Evolutionary conservation across 768 basidiomycete genomes (phyloP).

Genomic region (Mycena sanguinolenta): DNA sequence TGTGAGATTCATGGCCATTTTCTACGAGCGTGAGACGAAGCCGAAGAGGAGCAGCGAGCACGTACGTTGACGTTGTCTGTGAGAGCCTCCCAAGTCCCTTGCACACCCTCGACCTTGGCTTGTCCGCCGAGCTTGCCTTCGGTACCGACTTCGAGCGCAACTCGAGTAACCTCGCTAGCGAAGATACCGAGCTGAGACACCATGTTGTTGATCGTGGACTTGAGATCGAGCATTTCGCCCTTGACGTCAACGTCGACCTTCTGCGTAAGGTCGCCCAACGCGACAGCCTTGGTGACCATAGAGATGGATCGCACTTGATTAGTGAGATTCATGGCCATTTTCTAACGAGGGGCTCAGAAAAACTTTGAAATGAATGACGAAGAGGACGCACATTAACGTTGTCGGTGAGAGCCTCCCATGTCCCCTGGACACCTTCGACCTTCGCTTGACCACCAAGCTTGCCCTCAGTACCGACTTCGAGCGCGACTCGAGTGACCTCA

Average conservation of each 20-base stretch:
- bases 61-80: constrained; percentile 72
- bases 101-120: constrained; percentile 77
- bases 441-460: constrained; percentile 79
- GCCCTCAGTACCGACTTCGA: constrained; percentile 65
- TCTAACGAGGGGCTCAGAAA: constrained; percentile 60
- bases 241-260: constrained; percentile 94
- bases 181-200: constrained; percentile 70
- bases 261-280: constrained; percentile 90
- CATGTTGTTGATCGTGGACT: constrained; percentile 86
- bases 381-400: constrained; percentile 62
- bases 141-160: constrained; percentile 75
- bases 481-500: constrained; percentile 78
- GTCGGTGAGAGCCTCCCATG: constrained; percentile 72
- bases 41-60: constrained; percentile 70
- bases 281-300: constrained; percentile 89
- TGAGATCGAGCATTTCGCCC: constrained; percentile 89
- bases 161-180: constrained; percentile 73
- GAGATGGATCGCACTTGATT: constrained; percentile 89
- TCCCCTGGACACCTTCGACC: constrained; percentile 79
- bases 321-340: constrained; percentile 83
- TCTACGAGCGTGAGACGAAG: constrained; percentile 66
- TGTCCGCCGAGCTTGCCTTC: constrained; percentile 72
- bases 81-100: constrained; percentile 77
- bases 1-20: constrained; percentile 80
- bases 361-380: neutral